Base-by-base conservation (phyloP, 148 eudicot genomes). In the Silene conica region DNA sequence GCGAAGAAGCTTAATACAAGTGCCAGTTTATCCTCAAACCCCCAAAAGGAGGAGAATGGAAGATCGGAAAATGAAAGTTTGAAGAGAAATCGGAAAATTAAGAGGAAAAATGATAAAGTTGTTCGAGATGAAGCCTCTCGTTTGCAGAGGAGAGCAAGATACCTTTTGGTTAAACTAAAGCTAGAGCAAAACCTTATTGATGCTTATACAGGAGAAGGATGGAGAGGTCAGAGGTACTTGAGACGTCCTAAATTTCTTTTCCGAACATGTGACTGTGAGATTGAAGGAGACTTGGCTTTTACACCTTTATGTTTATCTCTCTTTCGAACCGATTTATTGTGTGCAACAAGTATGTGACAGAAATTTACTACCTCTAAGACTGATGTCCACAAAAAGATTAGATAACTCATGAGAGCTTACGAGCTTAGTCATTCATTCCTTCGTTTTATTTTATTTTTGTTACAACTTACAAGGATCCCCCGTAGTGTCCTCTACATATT, bases 191-290 rank as follows among this genome's bases (percentile, higher is more conserved):
- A 88, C 78, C 96, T 94, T 43, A 87, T 94, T 60, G 98, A 94
- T 82, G 98, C 98, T 65, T 94, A 94, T 82, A 85, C 86, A 15
- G 83, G 86, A 61, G 98, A 94, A 85, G 98, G 98, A 46, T 94
- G 98, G 98, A 91, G 88, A 87, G 98, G 98, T 80, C 98, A 94
- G 80, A 91, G 98, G 98, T 94, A 88, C 82, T 58, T 15, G 60
- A 66, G 19, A 63, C 74, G 71, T 74, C 69, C 76, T 64, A 26
- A 54, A 69, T 66, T 79, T 63, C 31, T 63, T 75, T 71, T 50
- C 57, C 6, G 43, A 64, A 45, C 69, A 70, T 61, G 63, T 69
- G 73, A 70, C 38, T n/a, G 52, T 73, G 43, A 57, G 50, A 31
- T 60, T 66, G 55, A 67, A 66, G 61, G 59, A 34, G 20, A 31